A percentile compares a stretch with the other conserved stretches of the same genome.
phyloP scores from a whole-genome alignment of 2,329 filamentous ascomycete species.

The Pyrenophora graminea region DNA sequence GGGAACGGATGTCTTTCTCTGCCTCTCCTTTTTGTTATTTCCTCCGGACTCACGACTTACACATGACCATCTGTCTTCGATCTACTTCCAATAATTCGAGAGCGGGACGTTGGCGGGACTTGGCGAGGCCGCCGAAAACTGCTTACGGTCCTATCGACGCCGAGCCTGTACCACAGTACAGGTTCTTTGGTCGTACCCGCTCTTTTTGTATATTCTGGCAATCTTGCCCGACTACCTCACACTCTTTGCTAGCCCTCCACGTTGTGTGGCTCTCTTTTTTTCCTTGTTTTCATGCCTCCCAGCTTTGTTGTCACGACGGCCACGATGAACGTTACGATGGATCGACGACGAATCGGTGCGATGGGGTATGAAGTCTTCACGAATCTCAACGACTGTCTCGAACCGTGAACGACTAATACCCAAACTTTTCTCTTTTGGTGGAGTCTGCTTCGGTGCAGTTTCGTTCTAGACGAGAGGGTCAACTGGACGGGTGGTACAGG shows the following conservation, averaged over 20 bases:
- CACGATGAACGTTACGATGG: slow-evolving; percentile 31
- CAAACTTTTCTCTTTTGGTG: slow-evolving; percentile 23
- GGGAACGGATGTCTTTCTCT: slow-evolving; percentile 11
- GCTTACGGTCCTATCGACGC: neutral
- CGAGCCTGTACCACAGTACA: neutral
- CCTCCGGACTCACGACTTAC: slow-evolving; percentile 25
- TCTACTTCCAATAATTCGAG: slow-evolving; percentile 32
- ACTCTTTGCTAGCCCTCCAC: slow-evolving; percentile 22
- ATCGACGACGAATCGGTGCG: slow-evolving; percentile 18
- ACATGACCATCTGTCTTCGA: slow-evolving; percentile 32
- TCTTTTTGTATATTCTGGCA: slow-evolving; percentile 34
- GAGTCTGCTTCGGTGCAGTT: slow-evolving; percentile 19
- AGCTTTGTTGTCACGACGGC: slow-evolving; percentile 30
- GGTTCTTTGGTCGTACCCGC: slow-evolving; percentile 13
- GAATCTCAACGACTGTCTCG: slow-evolving; percentile 26
- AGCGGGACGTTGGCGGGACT: slow-evolving; percentile 6
- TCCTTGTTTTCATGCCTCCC: slow-evolving; percentile 19
- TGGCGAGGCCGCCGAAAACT: neutral
- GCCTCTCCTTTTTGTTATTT: slow-evolving; percentile 18
- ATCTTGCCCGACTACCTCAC: slow-evolving; percentile 25
- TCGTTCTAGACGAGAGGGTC: slow-evolving; percentile 9
- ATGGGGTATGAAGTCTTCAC: slow-evolving; percentile 21
- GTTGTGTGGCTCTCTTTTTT: slow-evolving; percentile 20
- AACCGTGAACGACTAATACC: slow-evolving; percentile 28
- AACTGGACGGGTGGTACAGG: slow-evolving; percentile 9